Evolutionary conservation across 163 green algal species (phyloP), one percentile per base, ranked within the genome.

Genomic region (Scenedesmus sp.): DNA sequence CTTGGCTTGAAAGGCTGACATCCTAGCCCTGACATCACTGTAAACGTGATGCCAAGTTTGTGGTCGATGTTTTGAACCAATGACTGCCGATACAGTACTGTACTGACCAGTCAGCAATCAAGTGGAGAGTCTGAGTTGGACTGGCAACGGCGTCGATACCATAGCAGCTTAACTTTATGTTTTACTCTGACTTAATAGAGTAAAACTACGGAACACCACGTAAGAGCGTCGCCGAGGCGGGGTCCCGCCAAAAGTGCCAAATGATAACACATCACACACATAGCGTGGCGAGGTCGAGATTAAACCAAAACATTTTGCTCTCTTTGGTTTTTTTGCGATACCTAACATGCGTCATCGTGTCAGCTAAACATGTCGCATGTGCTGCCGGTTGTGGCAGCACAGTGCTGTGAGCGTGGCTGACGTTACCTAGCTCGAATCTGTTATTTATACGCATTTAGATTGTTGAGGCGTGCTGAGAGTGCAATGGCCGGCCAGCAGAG

Each of bases 1-100:
- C 46, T 34, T 20, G 85, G 85, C 85, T 90, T 90, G 66, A 90
- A 90, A 10, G 85, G 85, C 46, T 57, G 77, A 8, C 23, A 15
- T 4, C 46, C 77, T 8, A 85, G 34, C 1, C 77, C 10, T 26
- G 77, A 57, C 77, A 85, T 85, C 6, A n/a, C 77, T 16, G 76
- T 26, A 56, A 8, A 26, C 18, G 18, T 70, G 62, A 70, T 70
- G 7, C 26, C 23, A 6, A 52, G 23, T 8, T 46, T 52, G 4
- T 13, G 15, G 23, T 52, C 70, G 12, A 18, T 79, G 13, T n/a
- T 46, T 23, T 2, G 18, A 18, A 8, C 59, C 59, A 34, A 34
- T 77, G 67, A 77, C 1, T 10, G 34, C 23, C 3, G 2, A 52
- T 7, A 15, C 13, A 18, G 5, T 52, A 52, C 20, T 6, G 46